Evolutionary conservation across 345 rosid genomes (phyloP).

Genomic region (Citrus sp.): DNA sequence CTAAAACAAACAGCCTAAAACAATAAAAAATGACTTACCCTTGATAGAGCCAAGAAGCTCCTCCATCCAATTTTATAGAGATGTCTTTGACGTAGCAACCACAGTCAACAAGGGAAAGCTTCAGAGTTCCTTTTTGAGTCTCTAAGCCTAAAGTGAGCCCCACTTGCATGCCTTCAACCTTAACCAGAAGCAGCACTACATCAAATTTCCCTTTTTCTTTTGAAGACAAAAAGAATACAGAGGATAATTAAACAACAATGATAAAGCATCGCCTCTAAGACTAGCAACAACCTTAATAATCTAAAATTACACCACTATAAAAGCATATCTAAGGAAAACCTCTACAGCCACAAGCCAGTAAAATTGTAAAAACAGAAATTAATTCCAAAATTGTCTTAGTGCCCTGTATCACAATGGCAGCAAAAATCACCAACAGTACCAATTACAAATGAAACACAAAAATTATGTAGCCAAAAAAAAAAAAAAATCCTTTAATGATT

Average conservation of each 20-base stretch:
- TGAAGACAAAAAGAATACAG: constrained; percentile 22
- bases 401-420: neutral
- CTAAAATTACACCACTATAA: neutral
- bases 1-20: neutral
- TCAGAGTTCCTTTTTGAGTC: constrained; percentile 68
- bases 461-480: neutral
- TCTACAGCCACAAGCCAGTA: neutral
- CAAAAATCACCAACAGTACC: neutral
- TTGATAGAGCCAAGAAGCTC: constrained; percentile 97
- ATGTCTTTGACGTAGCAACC: constrained; percentile 83
- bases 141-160: constrained; percentile 84
- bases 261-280: neutral
- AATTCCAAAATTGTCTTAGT: neutral
- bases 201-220: constrained; percentile 39
- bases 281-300: neutral
- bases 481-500: neutral
- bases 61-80: constrained; percentile 74
- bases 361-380: neutral
- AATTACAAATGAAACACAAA: neutral
- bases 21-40: constrained; percentile 48
- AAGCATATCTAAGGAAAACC: neutral
- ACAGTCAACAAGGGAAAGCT: constrained; percentile 60
- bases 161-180: constrained; percentile 99
- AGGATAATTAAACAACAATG: neutral
- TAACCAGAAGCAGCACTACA: constrained; percentile 47